phyloP scores from a whole-genome alignment of 805 yeast species.

The Saturnispora silvae region DNA sequence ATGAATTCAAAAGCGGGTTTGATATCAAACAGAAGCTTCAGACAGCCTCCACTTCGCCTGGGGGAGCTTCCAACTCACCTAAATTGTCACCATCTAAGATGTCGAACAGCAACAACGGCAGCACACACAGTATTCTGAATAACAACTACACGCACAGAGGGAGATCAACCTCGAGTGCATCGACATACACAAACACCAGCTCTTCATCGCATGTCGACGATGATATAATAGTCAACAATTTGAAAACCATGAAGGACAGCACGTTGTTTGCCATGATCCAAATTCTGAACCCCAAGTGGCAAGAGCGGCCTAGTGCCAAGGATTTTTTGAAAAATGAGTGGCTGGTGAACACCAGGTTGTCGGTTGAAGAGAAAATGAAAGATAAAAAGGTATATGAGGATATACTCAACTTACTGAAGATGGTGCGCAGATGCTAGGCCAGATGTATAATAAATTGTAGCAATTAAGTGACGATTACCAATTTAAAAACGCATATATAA shows the following conservation, averaged over 20 bases:
- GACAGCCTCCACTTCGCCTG: too few relatives aligned
- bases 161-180: slow-evolving; percentile 1
- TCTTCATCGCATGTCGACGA: not conserved
- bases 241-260: slow-evolving; percentile 11
- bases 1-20: slow-evolving; percentile 14
- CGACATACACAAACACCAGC: slow-evolving; percentile 1
- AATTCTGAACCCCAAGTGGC: slow-evolving; percentile 24
- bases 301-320: slow-evolving; percentile 14
- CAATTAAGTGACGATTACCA: too few relatives aligned
- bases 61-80: not conserved
- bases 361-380: slow-evolving; percentile 12
- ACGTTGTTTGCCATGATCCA: slow-evolving; percentile 13
- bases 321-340: slow-evolving; percentile 21
- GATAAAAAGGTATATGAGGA: slow-evolving; percentile 19
- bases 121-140: not conserved
- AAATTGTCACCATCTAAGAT: not conserved
- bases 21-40: slow-evolving; percentile 14
- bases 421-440: slow-evolving; percentile 2
- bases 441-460: not conserved
- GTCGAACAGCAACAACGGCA: too few relatives aligned
- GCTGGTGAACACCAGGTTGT: slow-evolving; percentile 22
- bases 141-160: too few relatives aligned
- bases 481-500: too few relatives aligned
- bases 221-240: slow-evolving; percentile 6
- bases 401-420: slow-evolving; percentile 13